Evolutionary conservation across 2,329 filamentous ascomycete species (phyloP).

Genomic region (Monilinia fructicola): DNA sequence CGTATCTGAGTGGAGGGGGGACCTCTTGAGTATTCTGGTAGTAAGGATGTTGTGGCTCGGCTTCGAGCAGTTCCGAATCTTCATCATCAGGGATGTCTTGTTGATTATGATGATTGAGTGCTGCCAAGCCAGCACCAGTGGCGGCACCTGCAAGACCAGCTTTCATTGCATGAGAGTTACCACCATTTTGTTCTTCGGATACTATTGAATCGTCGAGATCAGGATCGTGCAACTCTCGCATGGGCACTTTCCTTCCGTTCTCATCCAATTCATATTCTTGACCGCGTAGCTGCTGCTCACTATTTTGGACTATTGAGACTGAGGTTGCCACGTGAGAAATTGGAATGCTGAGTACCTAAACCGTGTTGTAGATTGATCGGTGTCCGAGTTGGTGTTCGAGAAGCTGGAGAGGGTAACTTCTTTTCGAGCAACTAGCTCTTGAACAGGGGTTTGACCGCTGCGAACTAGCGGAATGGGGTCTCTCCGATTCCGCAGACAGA

Average conservation of each 20-base stretch:
- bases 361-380: conserved; percentile 54
- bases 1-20: conserved; percentile 62
- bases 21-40: conserved; percentile 54
- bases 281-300: conserved; percentile 46
- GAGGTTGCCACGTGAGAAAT: conserved; percentile 48
- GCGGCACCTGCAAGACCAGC: conserved; percentile 37
- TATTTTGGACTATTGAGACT: conserved; percentile 47
- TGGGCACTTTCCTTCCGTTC: conserved; percentile 39
- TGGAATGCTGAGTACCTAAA: conserved; percentile 64
- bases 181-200: conserved; percentile 39
- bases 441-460: conserved; percentile 55
- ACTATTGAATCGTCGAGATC: conserved; percentile 34
- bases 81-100: conserved; percentile 33
- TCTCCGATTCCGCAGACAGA: conserved; percentile 74
- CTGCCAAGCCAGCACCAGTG: conserved; percentile 43
- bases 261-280: conserved; percentile 41
- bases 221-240: conserved; percentile 32
- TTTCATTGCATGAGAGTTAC: conserved; percentile 33
- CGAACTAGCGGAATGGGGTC: conserved; percentile 58
- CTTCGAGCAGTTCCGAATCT: conserved; percentile 31
- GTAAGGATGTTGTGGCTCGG: conserved; percentile 28
- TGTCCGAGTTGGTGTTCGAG: conserved; percentile 63
- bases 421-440: conserved; percentile 56
- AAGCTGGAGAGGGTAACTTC: conserved; percentile 58
- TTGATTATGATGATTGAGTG: conserved; percentile 41